Evolutionary conservation across 176 grass and related monocot species (phyloP).

Genomic region (Guadua angustifolia): DNA sequence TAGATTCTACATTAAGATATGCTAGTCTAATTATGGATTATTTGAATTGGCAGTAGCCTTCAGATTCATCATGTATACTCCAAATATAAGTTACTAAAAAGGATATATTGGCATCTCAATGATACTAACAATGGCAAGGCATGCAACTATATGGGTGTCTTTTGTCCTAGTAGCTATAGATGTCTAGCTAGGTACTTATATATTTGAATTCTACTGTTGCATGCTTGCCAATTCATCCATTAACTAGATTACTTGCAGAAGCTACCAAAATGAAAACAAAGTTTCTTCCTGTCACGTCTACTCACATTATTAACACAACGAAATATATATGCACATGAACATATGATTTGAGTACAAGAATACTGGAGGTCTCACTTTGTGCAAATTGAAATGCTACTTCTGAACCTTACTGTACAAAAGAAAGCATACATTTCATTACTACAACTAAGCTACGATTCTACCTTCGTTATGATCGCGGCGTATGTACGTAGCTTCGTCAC

Average conservation of each 20-base stretch:
- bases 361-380: neutral
- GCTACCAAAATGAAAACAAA: constrained; percentile 26
- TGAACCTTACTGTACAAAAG: neutral
- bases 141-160: constrained; percentile 26
- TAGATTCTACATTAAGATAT: constrained; percentile 16
- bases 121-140: constrained; percentile 19
- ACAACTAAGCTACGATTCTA: too few species aligned
- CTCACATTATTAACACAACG: neutral
- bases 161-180: constrained; percentile 27
- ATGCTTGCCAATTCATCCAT: constrained; percentile 54
- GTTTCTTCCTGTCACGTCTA: constrained; percentile 26
- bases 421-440: too few species aligned
- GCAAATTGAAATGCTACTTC: neutral
- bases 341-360: neutral
- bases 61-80: neutral
- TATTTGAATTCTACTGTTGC: constrained; percentile 40
- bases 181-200: constrained; percentile 31
- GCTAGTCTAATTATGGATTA: neutral
- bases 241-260: constrained; percentile 41
- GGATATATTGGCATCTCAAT: neutral
- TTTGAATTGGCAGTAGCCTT: constrained; percentile 14
- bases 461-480: too few species aligned
- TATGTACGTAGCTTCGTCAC: too few species aligned
- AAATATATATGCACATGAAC: neutral
- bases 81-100: neutral